Conservation (phyloP, 2,329 filamentous ascomycete species). For the Juglanconis sp. region DNA sequence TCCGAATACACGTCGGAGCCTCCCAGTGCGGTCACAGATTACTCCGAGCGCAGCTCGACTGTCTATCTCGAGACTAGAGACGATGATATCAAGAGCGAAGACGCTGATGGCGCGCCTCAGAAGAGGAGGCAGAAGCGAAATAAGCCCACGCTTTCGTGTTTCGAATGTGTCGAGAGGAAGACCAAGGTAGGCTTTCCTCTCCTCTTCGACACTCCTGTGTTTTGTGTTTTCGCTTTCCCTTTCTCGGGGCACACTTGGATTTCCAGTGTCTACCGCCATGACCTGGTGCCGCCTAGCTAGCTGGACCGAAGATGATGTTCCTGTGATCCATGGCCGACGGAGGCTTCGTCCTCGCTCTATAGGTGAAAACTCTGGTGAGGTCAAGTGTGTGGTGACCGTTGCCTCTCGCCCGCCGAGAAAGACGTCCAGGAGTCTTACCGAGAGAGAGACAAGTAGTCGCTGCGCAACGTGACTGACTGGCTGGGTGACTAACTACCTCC, state of each 20-base stretch:
- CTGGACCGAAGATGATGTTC: too few species aligned
- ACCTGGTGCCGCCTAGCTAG: too few species aligned
- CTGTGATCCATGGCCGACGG: too few species aligned
- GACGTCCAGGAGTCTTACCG: too few species aligned
- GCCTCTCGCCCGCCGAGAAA: too few species aligned
- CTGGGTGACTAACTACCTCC: neutral
- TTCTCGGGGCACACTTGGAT: too few species aligned
- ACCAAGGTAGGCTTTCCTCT: slow-evolving; percentile 59
- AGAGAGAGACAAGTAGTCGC: too few species aligned
- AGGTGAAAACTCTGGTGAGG: too few species aligned
- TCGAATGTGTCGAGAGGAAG: slow-evolving; percentile 78
- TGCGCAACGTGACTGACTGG: too few species aligned
- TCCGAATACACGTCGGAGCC: slow-evolving; percentile 3
- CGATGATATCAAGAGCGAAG: slow-evolving; percentile 22
- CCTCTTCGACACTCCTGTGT: neutral
- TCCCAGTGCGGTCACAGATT: slow-evolving; percentile 5
- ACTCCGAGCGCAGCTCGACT: slow-evolving; percentile 8
- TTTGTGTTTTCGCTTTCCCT: neutral
- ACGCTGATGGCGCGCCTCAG: slow-evolving; percentile 33
- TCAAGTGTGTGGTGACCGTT: too few species aligned
- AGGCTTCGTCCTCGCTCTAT: too few species aligned
- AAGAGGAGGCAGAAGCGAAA: slow-evolving; percentile 79
- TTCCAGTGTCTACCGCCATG: too few species aligned
- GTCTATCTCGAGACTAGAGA: slow-evolving; percentile 2
- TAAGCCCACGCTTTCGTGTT: slow-evolving; percentile 76